Conservation (phyloP, 164 flowering plant species). For the Piper longum region DNA sequence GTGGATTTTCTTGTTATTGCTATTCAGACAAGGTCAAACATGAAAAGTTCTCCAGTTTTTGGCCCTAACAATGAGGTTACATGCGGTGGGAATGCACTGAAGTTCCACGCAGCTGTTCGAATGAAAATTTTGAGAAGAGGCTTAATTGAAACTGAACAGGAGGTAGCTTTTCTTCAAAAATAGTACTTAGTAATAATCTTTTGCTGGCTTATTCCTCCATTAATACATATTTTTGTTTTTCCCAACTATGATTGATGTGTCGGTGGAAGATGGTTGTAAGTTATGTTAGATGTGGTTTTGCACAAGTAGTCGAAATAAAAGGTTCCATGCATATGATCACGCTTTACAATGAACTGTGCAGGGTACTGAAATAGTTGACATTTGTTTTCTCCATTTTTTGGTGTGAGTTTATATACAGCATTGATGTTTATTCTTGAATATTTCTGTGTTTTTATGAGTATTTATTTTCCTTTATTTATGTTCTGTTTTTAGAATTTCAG, state of each 20-base stretch:
- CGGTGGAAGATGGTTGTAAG: no score
- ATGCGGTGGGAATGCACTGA: conserved; percentile 82
- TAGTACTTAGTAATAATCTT: not conserved
- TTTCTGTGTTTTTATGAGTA: no score
- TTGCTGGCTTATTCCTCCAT: no score
- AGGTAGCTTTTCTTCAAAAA: conserved; percentile 24
- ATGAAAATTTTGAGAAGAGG: conserved; percentile 40
- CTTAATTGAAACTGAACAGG: conserved; percentile 32
- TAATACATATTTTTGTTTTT: no score
- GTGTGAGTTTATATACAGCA: not conserved
- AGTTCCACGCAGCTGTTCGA: conserved; percentile 69
- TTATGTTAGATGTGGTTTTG: no score
- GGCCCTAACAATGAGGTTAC: conserved; percentile 40
- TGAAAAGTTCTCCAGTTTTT: conserved; percentile 2
- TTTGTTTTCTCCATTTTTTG: not conserved
- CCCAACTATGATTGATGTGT: no score
- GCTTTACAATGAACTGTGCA: not conserved
- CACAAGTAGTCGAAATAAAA: no score
- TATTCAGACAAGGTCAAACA: not conserved
- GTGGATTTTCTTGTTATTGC: not conserved
- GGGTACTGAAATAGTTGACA: not conserved
- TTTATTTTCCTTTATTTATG: not conserved
- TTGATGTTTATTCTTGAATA: no score
- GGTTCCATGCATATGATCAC: no score
- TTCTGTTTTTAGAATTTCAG: no score